Evolutionary conservation across 306 rosid genomes (phyloP).

Genomic region (Acacia confusa): DNA sequence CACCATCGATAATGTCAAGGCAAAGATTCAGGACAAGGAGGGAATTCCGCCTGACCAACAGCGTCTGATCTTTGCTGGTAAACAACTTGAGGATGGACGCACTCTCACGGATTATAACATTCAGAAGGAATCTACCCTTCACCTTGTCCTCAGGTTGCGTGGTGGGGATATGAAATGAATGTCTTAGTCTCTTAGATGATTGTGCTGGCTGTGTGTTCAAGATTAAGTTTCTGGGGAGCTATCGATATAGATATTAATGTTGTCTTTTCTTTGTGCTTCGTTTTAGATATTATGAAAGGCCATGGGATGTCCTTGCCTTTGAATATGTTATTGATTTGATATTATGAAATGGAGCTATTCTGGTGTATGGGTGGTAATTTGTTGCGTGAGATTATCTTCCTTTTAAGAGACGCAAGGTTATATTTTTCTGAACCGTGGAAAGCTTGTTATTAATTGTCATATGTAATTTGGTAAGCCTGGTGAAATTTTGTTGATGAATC

Average conservation of each 20-base stretch:
- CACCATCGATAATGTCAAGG: background rate
- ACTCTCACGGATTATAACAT: background rate
- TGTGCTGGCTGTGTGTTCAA: background rate
- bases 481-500: no score
- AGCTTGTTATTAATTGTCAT: no score
- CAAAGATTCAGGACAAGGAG: background rate
- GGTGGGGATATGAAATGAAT: background rate
- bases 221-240: background rate
- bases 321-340: background rate
- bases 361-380: background rate
- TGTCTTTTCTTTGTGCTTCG: background rate
- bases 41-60: background rate
- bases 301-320: background rate
- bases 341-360: background rate
- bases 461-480: background rate
- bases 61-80: background rate
- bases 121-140: slow-evolving; percentile 5
- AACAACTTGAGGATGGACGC: background rate
- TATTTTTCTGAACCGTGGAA: background rate
- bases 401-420: background rate
- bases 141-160: slow-evolving; percentile 1
- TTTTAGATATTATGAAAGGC: background rate
- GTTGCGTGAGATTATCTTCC: background rate
- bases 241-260: background rate
- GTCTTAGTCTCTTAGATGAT: background rate